A percentile compares a stretch with the other conserved stretches of the same genome.
These are phyloP conservation scores for Silene latifolia DNA, from an alignment of 148 eudicot genomes.

Conservation along the genomic window DNA sequence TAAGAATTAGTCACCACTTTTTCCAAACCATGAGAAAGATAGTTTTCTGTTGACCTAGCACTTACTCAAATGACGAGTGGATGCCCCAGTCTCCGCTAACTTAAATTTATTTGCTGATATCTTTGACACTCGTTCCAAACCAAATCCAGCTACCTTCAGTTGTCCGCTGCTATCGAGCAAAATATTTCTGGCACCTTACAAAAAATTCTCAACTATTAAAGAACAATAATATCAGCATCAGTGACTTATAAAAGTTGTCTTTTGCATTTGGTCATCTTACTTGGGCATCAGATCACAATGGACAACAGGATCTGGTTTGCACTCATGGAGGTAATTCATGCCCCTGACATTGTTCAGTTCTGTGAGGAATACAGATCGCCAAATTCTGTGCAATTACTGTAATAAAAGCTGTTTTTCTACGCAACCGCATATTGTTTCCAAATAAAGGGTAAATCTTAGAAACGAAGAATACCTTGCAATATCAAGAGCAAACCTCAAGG, in stretches of 20 bases:
- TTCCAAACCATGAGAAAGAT: not conserved
- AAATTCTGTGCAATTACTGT: conserved; percentile 3
- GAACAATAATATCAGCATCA: conserved; percentile 25
- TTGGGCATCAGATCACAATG: conserved; percentile 86
- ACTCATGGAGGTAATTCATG: conserved; percentile 89
- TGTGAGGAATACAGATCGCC: conserved; percentile 19
- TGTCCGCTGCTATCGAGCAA: conserved; percentile 97
- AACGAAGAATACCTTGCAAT: conserved; percentile 69
- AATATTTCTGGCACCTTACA: conserved; percentile 99
- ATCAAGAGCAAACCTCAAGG: conserved; percentile 86
- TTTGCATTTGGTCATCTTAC: conserved; percentile 71
- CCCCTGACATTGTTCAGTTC: conserved; percentile 57
- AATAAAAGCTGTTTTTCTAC: not conserved
- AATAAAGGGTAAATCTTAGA: not conserved
- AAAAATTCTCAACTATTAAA: conserved; percentile 70
- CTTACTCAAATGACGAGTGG: conserved; percentile 65
- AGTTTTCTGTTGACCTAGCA: not conserved
- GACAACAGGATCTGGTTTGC: conserved; percentile 85
- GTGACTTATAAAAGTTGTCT: conserved; percentile 20
- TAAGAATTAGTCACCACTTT: not conserved
- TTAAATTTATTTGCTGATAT: conserved; percentile 70
- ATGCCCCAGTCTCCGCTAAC: conserved; percentile 44
- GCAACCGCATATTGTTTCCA: not conserved
- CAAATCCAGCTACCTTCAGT: conserved; percentile 90
- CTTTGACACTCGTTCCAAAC: conserved; percentile 62